Conservation (phyloP, 495 filamentous ascomycete species). For the Lasiosphaeria ovina region DNA sequence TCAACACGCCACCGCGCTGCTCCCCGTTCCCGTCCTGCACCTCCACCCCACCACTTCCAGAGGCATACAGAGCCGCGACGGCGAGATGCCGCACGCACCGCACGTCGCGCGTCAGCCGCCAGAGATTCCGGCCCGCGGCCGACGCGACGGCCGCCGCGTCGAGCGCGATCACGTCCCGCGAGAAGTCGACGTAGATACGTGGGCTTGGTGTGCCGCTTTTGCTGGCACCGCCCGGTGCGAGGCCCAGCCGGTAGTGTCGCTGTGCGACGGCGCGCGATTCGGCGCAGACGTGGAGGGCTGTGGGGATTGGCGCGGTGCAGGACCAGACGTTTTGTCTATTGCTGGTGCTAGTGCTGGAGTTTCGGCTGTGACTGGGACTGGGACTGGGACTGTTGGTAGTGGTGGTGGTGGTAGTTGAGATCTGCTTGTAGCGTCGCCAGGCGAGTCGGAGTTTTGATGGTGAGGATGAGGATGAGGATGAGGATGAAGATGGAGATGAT, state of each 20-base stretch:
- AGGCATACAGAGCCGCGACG: conserved; percentile 6
- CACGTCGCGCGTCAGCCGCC: conserved; percentile 16
- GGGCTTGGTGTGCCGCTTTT: conserved; percentile 16
- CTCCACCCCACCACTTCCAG: not conserved
- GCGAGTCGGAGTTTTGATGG: no score
- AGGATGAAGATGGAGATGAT: no score
- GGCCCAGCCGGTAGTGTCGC: conserved; percentile 32
- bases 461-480: no score
- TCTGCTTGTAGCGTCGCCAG: no score
- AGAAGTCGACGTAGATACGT: conserved; percentile 35
- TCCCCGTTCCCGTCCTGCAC: not conserved
- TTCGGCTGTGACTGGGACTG: not conserved
- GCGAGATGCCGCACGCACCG: conserved; percentile 1
- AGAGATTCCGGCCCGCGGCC: conserved; percentile 14
- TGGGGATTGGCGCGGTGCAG: conserved; percentile 26
- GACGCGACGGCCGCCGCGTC: conserved; percentile 12
- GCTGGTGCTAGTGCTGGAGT: not conserved
- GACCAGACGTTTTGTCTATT: conserved; percentile 12
- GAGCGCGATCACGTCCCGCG: conserved; percentile 29
- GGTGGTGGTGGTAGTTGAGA: no score
- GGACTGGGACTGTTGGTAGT: no score
- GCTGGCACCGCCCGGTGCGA: conserved; percentile 26
- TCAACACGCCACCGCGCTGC: no score
- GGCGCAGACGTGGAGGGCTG: conserved; percentile 33
- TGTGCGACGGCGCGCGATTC: conserved; percentile 36